These are phyloP conservation scores for Haplosporangium gracile DNA, from an alignment of 192 early-diverging fungal genomes.

Conservation along the genomic window DNA sequence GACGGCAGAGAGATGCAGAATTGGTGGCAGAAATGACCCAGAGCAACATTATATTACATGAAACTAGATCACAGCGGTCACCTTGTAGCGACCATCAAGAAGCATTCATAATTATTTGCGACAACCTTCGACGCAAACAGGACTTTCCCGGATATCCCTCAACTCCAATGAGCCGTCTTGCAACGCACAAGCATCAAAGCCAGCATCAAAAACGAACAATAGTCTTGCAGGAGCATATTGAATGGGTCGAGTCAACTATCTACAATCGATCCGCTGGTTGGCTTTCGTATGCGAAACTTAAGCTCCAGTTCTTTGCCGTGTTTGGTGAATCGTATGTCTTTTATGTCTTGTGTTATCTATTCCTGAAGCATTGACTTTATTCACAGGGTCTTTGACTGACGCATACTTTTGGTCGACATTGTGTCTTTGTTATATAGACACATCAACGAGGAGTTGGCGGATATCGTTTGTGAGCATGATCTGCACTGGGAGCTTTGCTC, in stretches of 20 bases:
- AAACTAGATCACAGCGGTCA: not conserved
- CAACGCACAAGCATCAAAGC: not conserved
- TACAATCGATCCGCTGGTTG: slow-evolving; percentile 2
- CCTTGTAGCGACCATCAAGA: not conserved
- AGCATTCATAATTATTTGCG: slow-evolving; percentile 38
- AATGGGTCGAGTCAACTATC: slow-evolving; percentile 39
- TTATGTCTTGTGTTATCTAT: not conserved
- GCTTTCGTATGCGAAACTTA: slow-evolving; percentile 47
- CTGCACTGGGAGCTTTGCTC: slow-evolving; percentile 43
- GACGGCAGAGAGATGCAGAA: not conserved
- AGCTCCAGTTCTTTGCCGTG: slow-evolving; percentile 44
- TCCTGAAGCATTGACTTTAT: not conserved
- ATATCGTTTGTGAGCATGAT: slow-evolving; percentile 20
- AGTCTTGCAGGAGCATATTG: not conserved
- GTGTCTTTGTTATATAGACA: not conserved
- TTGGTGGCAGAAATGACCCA: not conserved
- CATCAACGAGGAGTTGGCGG: slow-evolving; percentile 35
- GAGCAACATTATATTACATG: not conserved
- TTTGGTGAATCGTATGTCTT: slow-evolving; percentile 30
- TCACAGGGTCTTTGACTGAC: not conserved
- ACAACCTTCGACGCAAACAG: slow-evolving; percentile 10
- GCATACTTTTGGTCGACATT: not conserved
- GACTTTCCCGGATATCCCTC: slow-evolving; percentile 18
- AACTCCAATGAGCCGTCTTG: not conserved
- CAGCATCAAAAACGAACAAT: not conserved